Evolutionary conservation across 371 early-diverging fungal species (phyloP), one percentile per base, ranked within the genome.

Genomic region (Haplosporangium sp.): DNA sequence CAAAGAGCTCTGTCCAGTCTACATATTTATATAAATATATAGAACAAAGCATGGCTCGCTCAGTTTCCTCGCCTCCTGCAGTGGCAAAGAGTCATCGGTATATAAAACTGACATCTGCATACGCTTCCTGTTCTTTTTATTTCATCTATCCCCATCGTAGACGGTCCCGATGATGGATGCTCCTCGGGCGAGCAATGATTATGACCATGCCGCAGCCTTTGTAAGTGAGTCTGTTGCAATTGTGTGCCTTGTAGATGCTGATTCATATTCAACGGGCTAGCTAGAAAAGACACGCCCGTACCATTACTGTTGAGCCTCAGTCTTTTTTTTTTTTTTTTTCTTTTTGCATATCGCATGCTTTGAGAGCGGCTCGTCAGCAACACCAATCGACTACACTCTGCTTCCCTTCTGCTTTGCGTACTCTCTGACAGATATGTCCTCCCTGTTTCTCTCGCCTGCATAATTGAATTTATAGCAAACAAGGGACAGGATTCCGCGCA

Each of bases 401-500:
- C 29, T 29, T 29, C 29, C 51, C 10, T 4, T 41, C 18, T 50
- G 64, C 48, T 8, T 47, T 10, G 10, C 47, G 16, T 36, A 40
- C 23, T 43, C 20, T 14, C 42, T 52, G 18, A 29, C 29, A 29
- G 29, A 29, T 5, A 1, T 5, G 16, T 45, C 45, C 45, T 45
- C 13, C 11, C 45, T 45, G 13, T 45, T 54, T 23, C 45, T 62
- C 9, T 50, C 40, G 13, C 11, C 8, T 63, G 37, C 46, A 23
- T 42, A 8, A 9, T 13, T 62, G 36, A 6, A 12, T 23, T 29
- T 40, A 52, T 59, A 66, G 59, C 42, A 40, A 51, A 46, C 20
- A n/a, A 47, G 51, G 42, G 65, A 64, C 47, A 59, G 36, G 54
- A 36, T 46, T 36, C 50, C 55, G 41, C 53, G 51, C 5, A 13